Base-by-base conservation (phyloP, 441 rosid species). In the Raphanus hybrid region DNA sequence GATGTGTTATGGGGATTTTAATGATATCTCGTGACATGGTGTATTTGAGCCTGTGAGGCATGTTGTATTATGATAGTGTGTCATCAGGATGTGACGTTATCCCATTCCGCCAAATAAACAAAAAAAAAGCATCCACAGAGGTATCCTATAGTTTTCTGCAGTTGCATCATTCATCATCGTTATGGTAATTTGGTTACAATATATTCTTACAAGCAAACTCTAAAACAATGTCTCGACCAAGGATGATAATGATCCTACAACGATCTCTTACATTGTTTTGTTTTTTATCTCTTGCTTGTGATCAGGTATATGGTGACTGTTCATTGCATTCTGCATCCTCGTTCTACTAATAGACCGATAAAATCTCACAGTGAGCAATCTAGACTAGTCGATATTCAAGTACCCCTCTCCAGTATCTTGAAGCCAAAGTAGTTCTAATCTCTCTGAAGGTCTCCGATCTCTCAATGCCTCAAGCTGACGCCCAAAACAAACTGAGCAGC, bases 341-440 rank as follows among this genome's bases (percentile, higher is more conserved):
- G 87, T 74, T 88, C 92, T 67, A 86, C 88, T 8, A 91, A 78
- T 18, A 5, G 11, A 64, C n/a, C 2, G 9, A 11, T 39, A 16
- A 35, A 65, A 34, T 11, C 8, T 55, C 34, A 34, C 20, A 69
- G 32, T 52, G 8, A 41, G 60, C 54, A 58, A 50, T 15, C 52
- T 37, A 16, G 18, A 74, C 8, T 11, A 67, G 45, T 14, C 9
- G 12, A 34, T 67, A 37, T 52, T 23, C 4, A 32, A 64, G 43
- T 92, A 94, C 97, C 97, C 97, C 94, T 94, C 94, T 80, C 67
- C 81, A 16, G 96, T 92, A 81, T 91, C 93, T 82, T 86, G 91
- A 20, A 91, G 58, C 65, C 93, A 87, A 69, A 92, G 86, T 70
- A 95, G 90, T 68, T 37, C 43, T 10, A 37, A 37, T 37, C 89